Evolutionary conservation across 2,329 filamentous ascomycete species (phyloP), one percentile per base, ranked within the genome.

Genomic region (Xylaria sp.): DNA sequence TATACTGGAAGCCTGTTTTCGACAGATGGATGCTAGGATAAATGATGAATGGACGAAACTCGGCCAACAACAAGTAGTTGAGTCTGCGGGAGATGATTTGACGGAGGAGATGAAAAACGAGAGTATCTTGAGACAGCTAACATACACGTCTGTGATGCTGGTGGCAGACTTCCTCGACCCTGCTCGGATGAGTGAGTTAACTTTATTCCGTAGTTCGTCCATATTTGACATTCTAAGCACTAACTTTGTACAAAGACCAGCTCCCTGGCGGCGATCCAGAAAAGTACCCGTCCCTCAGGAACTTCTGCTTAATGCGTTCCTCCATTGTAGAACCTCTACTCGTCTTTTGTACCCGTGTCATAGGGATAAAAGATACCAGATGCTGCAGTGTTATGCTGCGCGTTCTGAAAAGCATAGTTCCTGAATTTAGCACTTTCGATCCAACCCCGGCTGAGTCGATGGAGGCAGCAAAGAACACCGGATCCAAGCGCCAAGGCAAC

Each of bases 61-160:
- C 60, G 86, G 88, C 72, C 79, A 84, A 65, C 80, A 86, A 65
- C 84, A 90, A 68, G 80, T 79, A 19, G 79, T 87, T 11, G 84
- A 85, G 41, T 84, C 88, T 1, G 88, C 88, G 3, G 88, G 89
- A 19, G 92, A 93, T 57, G 91, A 91, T 62, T 79, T 99, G 54
- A 91, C 91, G 1, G 93, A 97, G 68, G 95, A 99, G 78, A 99
- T 99, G 95, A 97, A 97, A 77, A 89, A 92, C 6, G 95, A 99
- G 75, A 98, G 94, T 72, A 96, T 99, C 29, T 80, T 99, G 46
- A 87, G 95, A 19, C 93, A 97, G 74, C 84, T 98, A 51, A 97
- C 94, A 0, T 95, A 96, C 76, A 92, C 92, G 3, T 92, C 93
- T 1, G 92, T 97, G 29, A 89, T 95, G 69, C 92, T 98, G 84